Evolutionary conservation across 805 yeast species (phyloP), one percentile per base, ranked within the genome.

Genomic region (Myxozyma vanderwaltii): DNA sequence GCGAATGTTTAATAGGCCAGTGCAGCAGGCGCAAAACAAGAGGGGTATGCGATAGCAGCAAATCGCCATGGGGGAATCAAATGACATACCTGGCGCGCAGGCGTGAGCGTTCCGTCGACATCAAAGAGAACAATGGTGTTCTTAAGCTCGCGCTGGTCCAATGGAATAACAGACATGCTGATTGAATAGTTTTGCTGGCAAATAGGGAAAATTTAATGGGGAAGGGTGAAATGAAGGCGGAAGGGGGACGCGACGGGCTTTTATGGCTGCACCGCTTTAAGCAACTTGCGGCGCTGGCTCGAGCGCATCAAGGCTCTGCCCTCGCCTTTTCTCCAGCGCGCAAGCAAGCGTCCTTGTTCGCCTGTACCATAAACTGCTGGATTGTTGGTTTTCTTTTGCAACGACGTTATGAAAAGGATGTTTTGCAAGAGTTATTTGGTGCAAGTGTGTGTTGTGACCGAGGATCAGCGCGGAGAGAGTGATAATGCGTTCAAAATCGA

Each of bases 101-200:
- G 99, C 43, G 98, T 92, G 76, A 94, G 82, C 58, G 99, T 94
- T 67, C 97, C 99, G 75, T 94, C 99, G 68, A 94, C 99, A 72
- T 94, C 99, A 77, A 94, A 94, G 67, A 94, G 84, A 68, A 89
- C 96, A 71, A 94, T 81, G 65, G 89, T 87, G 69, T 89, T 86
- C 73, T 74, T 73, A 58, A 64, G 63, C 51, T 96, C 96, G 68
- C 86, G 81, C 78, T 89, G 88, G 76, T 84, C 86, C 73, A 87
- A 78, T 40, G 89, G 76, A 44, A 60, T 8, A 26, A 17, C 29
- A 21, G 64, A 44, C 64, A 61, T 61, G 36, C 17, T 39, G 45
- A 19, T 31, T 26, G 23, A 36, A 10, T 26, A 27, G 36, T 2
- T 12, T 8, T 1, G 45, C 13, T 1, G 43, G 31, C 13, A 7